Percentiles rank a stretch among this genome's conserved stretches.
phyloP scores from a whole-genome alignment of 1,284 basidiomycete genomes.

The Earliella scabrosa region DNA sequence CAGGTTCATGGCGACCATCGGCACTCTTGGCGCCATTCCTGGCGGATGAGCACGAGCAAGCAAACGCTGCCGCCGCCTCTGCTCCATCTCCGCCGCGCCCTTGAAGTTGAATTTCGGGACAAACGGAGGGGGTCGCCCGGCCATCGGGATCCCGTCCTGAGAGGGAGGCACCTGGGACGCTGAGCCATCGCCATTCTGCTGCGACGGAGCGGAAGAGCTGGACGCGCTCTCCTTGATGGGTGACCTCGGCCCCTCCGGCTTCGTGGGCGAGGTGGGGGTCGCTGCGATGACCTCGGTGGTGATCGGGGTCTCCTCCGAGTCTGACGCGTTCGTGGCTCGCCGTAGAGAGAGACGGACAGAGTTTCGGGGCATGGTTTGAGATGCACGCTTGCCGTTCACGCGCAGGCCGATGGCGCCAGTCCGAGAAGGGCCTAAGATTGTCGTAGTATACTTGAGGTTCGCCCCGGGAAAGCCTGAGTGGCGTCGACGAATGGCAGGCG shows the following conservation, averaged over 20 bases:
- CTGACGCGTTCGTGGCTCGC: constrained; percentile 18
- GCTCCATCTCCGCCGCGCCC: constrained; percentile 80
- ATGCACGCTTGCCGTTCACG: constrained; percentile 39
- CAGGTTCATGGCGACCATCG: constrained; percentile 29
- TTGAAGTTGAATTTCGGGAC: constrained; percentile 73
- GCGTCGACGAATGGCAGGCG: constrained; percentile 38
- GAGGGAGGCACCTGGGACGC: not conserved
- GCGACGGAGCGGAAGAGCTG: constrained; percentile 10
- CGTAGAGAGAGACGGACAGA: constrained; percentile 42
- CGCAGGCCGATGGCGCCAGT: constrained; percentile 38
- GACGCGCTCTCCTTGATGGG: constrained; percentile 19
- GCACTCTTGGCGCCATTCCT: constrained; percentile 20
- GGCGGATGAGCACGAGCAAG: constrained; percentile 32
- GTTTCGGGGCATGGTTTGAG: constrained; percentile 37
- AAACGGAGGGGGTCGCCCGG: constrained; percentile 40
- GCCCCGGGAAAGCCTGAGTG: constrained; percentile 61
- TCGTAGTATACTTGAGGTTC: constrained; percentile 81
- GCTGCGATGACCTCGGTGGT: constrained; percentile 28
- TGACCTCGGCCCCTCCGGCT: constrained; percentile 19
- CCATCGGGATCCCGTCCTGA: not conserved
- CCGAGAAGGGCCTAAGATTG: constrained; percentile 64
- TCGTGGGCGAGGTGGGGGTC: constrained; percentile 25
- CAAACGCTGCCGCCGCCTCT: constrained; percentile 65
- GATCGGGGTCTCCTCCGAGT: constrained; percentile 22
- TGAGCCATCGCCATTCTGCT: constrained; percentile 16